phyloP scores from a whole-genome alignment of 2,329 filamentous ascomycete genomes.

The Trichophyton simii region DNA sequence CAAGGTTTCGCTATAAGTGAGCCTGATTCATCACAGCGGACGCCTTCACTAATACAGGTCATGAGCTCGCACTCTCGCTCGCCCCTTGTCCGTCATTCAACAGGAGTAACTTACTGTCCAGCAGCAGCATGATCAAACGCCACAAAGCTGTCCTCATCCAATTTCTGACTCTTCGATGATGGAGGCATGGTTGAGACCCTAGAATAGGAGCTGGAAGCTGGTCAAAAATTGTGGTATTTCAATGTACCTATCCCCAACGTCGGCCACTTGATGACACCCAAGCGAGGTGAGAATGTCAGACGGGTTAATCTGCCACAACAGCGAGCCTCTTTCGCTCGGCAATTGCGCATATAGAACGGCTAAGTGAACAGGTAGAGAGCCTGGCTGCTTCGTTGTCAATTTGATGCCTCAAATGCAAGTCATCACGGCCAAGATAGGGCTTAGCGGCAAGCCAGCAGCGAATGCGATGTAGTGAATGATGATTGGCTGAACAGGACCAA shows the following conservation, averaged over 20 bases:
- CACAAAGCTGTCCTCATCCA: constrained; percentile 30
- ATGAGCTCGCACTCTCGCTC: not conserved
- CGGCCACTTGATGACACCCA: not conserved
- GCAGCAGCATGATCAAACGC: constrained; percentile 36
- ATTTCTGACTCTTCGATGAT: constrained; percentile 23
- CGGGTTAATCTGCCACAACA: not conserved
- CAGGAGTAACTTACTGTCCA: constrained; percentile 35
- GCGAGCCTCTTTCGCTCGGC: not conserved
- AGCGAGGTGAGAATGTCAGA: not conserved
- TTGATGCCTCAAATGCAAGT: no score
- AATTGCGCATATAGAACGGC: not conserved
- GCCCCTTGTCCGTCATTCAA: not conserved
- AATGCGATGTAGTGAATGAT: no score
- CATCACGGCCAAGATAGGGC: no score
- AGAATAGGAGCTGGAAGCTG: not conserved
- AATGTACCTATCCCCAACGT: not conserved
- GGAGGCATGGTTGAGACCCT: constrained; percentile 20
- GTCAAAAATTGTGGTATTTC: not conserved
- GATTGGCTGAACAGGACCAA: no score
- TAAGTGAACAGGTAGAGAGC: no score
- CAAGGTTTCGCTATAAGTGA: constrained; percentile 90
- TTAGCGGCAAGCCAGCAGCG: no score
- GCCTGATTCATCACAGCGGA: constrained; percentile 71
- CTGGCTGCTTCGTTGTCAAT: no score
- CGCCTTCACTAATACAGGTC: constrained; percentile 57